Evolutionary conservation across 805 yeast species (phyloP), one percentile per base, ranked within the genome.

Genomic region (Kodamaea leandrae): DNA sequence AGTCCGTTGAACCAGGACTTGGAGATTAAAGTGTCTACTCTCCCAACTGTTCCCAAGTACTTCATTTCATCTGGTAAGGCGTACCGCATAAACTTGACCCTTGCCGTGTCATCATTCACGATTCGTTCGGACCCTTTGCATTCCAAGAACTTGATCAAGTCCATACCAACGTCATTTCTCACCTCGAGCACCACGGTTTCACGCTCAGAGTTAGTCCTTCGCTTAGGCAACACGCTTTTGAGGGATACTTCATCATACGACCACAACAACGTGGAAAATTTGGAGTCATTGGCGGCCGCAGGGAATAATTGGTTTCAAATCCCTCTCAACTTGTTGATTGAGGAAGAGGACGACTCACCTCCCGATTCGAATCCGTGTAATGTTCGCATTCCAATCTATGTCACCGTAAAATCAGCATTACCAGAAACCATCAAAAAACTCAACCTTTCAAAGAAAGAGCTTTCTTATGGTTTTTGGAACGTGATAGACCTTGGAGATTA

Each of bases 291-390:
- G 30, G 49, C 51, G 2, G 64, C 57, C 6, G 19, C 43, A 9
- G 62, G 64, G 3, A 46, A 50, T 19, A 65, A 66, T 44, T 68
- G 74, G 73, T 56, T 46, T 25, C 60, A 57, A 43, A 37, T 66
- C 4, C 72, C 72, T 3, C 44, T 68, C 16, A 47, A 54, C 2
- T 33, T 54, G 19, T 33, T 42, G 6, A 30, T 43, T 24, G 39
- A 47, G 18, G 18, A 25, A 26, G 30, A 25, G 16, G 20, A 19
- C 4, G 38, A 25, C 18, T 6, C 25, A 2, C n/a, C 36, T 25
- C 13, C 4, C 29, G 14, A 15, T 18, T 25, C 16, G 12, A 10
- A 17, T 14, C 14, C 17, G n/a, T 16, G 14, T 21, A 25, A 32
- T 12, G 35, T 62, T 7, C 43, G 45, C 17, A 43, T 68, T 4